Evolutionary conservation across 1,284 basidiomycete genomes (phyloP).

Genomic region (Trichosporon coremiiforme): DNA sequence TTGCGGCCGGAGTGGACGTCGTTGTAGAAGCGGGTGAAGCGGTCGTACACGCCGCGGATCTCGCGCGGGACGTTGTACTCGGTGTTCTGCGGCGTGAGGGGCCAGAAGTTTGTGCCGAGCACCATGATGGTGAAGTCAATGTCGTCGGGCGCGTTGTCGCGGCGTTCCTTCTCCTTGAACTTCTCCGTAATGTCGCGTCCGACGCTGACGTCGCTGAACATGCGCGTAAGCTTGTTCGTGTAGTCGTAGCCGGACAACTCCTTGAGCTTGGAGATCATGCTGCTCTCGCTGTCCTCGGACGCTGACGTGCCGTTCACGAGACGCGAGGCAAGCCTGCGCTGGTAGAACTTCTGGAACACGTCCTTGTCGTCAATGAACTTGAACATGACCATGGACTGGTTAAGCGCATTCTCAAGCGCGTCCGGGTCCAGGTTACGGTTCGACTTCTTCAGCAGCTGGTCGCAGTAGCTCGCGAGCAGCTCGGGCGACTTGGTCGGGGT

Average conservation of each 20-base stretch:
- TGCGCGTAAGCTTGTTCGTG: slow-evolving; percentile 94
- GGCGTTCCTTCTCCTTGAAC: slow-evolving; percentile 91
- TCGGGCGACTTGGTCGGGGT: slow-evolving; percentile 91
- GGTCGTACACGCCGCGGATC: slow-evolving; percentile 81
- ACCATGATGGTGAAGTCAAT: slow-evolving; percentile 92
- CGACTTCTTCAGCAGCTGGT: slow-evolving; percentile 87
- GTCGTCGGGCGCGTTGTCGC: slow-evolving; percentile 63
- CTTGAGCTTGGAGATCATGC: slow-evolving; percentile 99
- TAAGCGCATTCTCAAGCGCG: slow-evolving; percentile 84
- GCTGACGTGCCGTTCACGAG: slow-evolving; percentile 90
- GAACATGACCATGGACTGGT: slow-evolving; percentile 95
- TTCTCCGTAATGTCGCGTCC: slow-evolving; percentile 95
- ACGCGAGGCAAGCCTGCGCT: slow-evolving; percentile 92
- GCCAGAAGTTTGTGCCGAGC: slow-evolving; percentile 96
- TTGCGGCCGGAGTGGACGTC: slow-evolving; percentile 77
- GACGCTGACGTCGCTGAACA: slow-evolving; percentile 98
- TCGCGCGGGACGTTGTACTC: slow-evolving; percentile 89
- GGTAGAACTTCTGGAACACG: slow-evolving; percentile 99
- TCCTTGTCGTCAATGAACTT: slow-evolving; percentile 99
- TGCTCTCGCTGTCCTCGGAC: slow-evolving; percentile 94
- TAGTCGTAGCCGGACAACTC: slow-evolving; percentile 98
- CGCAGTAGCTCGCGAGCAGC: slow-evolving; percentile 89
- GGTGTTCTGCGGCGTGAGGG: slow-evolving; percentile 76
- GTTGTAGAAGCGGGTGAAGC: slow-evolving; percentile 91
- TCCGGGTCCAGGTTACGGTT: slow-evolving; percentile 92